Conservation (phyloP, 1,284 basidiomycete species). For the Cronartium quercuum region DNA sequence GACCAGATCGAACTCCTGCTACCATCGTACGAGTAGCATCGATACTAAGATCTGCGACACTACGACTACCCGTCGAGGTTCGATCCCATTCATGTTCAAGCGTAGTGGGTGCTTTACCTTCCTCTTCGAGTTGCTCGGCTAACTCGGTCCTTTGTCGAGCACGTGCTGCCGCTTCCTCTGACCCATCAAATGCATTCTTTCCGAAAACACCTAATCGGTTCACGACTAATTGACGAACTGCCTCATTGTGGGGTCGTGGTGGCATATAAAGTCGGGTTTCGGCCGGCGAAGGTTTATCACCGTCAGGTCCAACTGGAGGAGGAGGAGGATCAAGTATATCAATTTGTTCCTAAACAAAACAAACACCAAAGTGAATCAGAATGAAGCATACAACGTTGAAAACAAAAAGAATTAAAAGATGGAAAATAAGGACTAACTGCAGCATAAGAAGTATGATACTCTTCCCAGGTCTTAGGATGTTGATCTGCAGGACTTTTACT, state of each 20-base stretch:
- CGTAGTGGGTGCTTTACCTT: conserved; percentile 22
- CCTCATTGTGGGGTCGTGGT: conserved; percentile 26
- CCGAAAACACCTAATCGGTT: conserved; percentile 28
- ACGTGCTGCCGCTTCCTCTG: conserved; percentile 1
- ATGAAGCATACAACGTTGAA: not conserved
- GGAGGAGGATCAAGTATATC: conserved; percentile 14
- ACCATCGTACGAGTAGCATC: not conserved
- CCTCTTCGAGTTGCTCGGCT: not conserved
- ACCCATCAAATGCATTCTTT: conserved; percentile 6
- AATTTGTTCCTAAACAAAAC: conserved; percentile 12
- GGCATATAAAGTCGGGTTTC: conserved; percentile 9
- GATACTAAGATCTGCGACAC: not conserved
- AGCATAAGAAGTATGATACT: conserved; percentile 42
- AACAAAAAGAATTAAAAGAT: not conserved
- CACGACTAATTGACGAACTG: conserved; percentile 11
- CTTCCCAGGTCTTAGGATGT: conserved; percentile 43
- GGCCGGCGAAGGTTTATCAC: conserved; percentile 19
- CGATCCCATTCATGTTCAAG: not conserved
- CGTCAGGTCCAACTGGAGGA: conserved; percentile 2
- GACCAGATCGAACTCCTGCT: not conserved
- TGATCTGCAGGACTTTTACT: conserved; percentile 42
- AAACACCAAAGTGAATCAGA: not conserved
- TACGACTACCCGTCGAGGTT: not conserved
- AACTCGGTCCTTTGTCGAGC: conserved; percentile 3
- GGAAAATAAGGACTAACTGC: conserved; percentile 36